Conservation (phyloP, 176 grass and related monocot species). For the Pharus latifolius region DNA sequence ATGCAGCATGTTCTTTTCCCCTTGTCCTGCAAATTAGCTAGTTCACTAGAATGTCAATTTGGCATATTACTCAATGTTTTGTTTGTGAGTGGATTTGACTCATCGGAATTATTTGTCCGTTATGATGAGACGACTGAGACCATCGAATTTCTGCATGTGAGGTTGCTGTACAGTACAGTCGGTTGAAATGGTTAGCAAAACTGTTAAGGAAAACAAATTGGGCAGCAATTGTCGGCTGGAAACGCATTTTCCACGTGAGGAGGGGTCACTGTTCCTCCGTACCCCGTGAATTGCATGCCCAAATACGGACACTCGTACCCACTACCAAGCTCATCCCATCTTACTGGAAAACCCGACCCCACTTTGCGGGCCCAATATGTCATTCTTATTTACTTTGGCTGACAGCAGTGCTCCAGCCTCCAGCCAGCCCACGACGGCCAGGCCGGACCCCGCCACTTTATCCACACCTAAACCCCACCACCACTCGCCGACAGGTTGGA, state of each 20-base stretch:
- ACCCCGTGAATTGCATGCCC: background rate
- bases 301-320: too few relatives aligned
- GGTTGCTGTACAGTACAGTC: too few relatives aligned
- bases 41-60: too few relatives aligned
- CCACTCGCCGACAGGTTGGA: background rate
- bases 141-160: too few relatives aligned
- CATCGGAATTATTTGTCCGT: too few relatives aligned
- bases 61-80: too few relatives aligned
- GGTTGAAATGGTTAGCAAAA: too few relatives aligned
- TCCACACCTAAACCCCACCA: background rate
- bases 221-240: background rate
- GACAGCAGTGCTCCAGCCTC: background rate
- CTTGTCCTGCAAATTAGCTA: background rate
- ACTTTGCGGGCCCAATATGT: background rate
- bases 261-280: too few relatives aligned
- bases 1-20: background rate
- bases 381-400: background rate
- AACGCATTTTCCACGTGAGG: conserved; percentile 21
- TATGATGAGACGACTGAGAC: too few relatives aligned
- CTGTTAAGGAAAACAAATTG: too few relatives aligned
- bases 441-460: conserved; percentile 10
- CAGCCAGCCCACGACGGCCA: background rate
- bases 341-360: background rate
- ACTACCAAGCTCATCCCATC: background rate
- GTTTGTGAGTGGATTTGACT: too few relatives aligned